Evolutionary conservation across 257 asterid genomes (phyloP).

Genomic region (Hygrophila difformis): DNA sequence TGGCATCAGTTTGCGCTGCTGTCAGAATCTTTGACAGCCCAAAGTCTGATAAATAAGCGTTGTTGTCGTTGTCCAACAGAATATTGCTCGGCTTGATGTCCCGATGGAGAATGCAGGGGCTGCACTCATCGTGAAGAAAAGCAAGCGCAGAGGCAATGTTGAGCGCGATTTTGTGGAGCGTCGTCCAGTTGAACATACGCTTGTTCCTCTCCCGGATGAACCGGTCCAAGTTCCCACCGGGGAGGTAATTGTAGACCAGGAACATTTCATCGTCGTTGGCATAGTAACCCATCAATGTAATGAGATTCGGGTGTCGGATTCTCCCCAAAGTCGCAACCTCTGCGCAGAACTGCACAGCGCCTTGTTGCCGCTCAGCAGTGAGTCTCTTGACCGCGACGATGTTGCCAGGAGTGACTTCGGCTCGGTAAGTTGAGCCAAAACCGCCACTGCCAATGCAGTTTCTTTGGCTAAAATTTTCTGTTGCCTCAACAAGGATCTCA

Average conservation of each 20-base stretch:
- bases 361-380: conserved; percentile 29
- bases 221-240: conserved; percentile 34
- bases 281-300: conserved; percentile 35
- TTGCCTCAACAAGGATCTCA: conserved; percentile 28
- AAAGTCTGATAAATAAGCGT: conserved; percentile 36
- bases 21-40: conserved; percentile 27
- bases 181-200: conserved; percentile 16
- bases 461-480: conserved; percentile 26
- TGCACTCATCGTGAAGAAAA: conserved; percentile 31
- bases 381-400: conserved; percentile 35
- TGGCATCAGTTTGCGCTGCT: conserved; percentile 12
- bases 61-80: conserved; percentile 24
- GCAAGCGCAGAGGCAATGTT: conserved; percentile 28
- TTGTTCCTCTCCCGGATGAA: conserved; percentile 29
- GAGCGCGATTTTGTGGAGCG: conserved; percentile 34
- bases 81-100: conserved; percentile 39
- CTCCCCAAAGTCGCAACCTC: conserved; percentile 32
- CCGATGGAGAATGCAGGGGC: conserved; percentile 26
- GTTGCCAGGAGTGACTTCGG: conserved; percentile 24
- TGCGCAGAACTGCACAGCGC: conserved; percentile 31
- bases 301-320: conserved; percentile 27
- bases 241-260: conserved; percentile 33
- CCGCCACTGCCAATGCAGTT: conserved; percentile 44
- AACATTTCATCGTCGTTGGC: conserved; percentile 26
- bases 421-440: conserved; percentile 33